Base-by-base conservation (phyloP, 805 yeast species). In the Hemisphaericaspora nanyangensis region DNA sequence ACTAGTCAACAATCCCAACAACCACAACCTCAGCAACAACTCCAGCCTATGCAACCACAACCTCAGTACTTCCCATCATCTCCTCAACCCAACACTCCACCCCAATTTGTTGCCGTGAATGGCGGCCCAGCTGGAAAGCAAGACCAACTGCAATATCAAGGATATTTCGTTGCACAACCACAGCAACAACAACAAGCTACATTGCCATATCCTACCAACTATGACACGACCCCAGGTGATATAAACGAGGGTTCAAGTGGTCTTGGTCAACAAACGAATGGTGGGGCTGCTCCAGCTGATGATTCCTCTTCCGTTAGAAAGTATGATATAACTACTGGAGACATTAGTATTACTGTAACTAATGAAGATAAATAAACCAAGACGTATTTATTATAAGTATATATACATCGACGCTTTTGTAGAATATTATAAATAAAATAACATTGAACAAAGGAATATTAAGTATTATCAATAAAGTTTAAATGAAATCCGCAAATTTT, bases 1-100 rank as follows among this genome's bases (percentile, higher is more conserved):
- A 55, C 52, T 27, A 55, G 17, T 26, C 37, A 55, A 8, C 67
- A 61, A 4, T 63, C 57, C 43, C 65, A 68, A 2, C 72, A 66
- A 37, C 58, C 58, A 6, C 49, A 49, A 37, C 63, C 60, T 2
- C 54, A 49, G 17, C 37, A 32, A 33, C 37, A 31, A 29, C 20
- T n/a, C 25, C 30, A 27, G n/a, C 26, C 13, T n/a, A 22, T 39
- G 8, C 41, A 43, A 16, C 47, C 48, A 12, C 54, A 48, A 28
- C 51, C 55, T 30, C 55, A 52, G 18, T 43, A 49, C 26, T 41
- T 41, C 25, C 54, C 52, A 8, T 35, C 50, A 1, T 36, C 42
- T 12, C 38, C 31, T 8, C 40, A 31, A 24, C 28, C 32, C 44
- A 37, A 34, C 37, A 41, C 25, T 8, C 33, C 40, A 13, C 42